Base-by-base conservation (phyloP, 2,329 filamentous ascomycete genomes). In the Ploettnerulaceae sp. region DNA sequence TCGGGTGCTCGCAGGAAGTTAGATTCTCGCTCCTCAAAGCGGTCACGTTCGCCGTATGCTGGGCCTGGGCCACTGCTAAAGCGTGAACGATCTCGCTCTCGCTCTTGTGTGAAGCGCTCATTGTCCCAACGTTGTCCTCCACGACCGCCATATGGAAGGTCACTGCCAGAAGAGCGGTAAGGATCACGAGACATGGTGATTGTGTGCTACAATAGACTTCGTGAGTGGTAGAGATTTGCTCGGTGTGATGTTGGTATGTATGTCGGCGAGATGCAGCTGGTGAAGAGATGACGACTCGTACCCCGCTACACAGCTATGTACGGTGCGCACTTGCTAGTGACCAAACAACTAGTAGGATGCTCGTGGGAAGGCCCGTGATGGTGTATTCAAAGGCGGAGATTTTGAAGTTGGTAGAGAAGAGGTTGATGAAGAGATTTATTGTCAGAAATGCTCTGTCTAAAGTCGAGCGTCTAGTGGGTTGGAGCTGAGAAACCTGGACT, bases 11-110 rank as follows among this genome's bases (percentile, higher is more conserved):
- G 67, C 64, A 52, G 64, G 67, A 53, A 69, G 71, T 71, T 39
- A 9, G 53, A 48, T 25, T 82, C 77, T 44, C 71, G 69, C 48
- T 79, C 75, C 49, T 77, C 73, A 48, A 70, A 71, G 39, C 69
- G 67, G 14, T 60, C 65, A 41, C 70, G 68, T 25, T 61, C 66
- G 11, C 45, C 53, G 45, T 26, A 49, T 41, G 21, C 45, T 3
- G 36, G 35, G 5, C 40, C 40, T 26, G 32, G 42, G 8, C 44
- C 34, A 9, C 44, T 49, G n/a, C 58, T 64, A 28, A 64, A 66
- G 29, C 67, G 71, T 48, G 70, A 67, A 38, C 70, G 67, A 39
- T 71, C 69, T 33, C 71, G 69, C 47, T 74, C 71, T 44, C 71
- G 69, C 47, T 74, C 71, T 44, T 61, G 60, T 26, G 61, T 54